Conservation (phyloP, 805 yeast species). For the Saccharomycopsis schoenii region DNA sequence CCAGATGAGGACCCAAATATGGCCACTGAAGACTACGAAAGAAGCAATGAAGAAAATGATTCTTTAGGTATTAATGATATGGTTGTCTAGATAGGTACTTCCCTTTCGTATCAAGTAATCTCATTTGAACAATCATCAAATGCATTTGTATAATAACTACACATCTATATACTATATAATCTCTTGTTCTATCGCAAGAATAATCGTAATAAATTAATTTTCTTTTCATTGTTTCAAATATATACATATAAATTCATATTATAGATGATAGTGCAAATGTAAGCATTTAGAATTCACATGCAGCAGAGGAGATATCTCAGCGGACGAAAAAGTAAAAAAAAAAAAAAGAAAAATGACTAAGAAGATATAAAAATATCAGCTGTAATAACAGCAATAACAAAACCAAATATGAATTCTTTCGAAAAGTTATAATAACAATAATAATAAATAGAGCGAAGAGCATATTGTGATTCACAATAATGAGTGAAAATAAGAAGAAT, state of each 20-base stretch:
- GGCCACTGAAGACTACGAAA: constrained; percentile 81
- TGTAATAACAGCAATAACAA: neutral
- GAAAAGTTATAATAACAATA: neutral
- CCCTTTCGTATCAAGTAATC: neutral
- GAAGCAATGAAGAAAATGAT: constrained; percentile 85
- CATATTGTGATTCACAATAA: neutral
- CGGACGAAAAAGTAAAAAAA: neutral
- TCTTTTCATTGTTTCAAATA: neutral
- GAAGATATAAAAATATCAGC: neutral
- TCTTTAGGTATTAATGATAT: constrained; percentile 66
- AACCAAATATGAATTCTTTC: neutral
- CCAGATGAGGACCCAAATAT: constrained; percentile 97
- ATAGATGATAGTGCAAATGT: no score
- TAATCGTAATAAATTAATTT: neutral
- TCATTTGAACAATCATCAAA: neutral
- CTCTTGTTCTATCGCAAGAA: neutral
- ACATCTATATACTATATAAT: neutral
- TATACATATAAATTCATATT: no score
- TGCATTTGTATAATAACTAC: constrained; percentile 1
- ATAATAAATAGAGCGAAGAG: neutral
- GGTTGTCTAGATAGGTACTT: constrained; percentile 21
- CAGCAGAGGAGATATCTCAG: no score
- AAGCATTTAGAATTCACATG: no score
- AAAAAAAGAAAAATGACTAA: neutral
- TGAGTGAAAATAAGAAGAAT: constrained; percentile 21